Conservation (phyloP, 2,329 filamentous ascomycete genomes). For the Cercospora brassicicola region DNA sequence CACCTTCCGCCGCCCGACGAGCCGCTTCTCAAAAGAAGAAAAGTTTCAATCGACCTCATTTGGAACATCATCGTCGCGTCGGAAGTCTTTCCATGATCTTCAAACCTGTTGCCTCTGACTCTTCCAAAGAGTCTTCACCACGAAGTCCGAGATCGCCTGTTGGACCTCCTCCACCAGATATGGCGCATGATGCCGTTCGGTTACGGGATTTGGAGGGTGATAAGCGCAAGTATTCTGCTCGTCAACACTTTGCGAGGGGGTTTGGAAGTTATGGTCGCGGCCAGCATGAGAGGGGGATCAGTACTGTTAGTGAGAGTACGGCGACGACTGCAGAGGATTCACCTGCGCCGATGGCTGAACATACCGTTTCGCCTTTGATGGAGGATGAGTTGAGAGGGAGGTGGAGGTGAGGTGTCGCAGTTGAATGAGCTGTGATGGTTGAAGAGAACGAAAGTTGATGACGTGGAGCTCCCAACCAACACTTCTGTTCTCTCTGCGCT, state of each 20-base stretch:
- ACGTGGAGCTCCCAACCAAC: too few relatives aligned
- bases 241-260: neutral
- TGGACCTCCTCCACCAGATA: neutral
- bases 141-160: neutral
- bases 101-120: neutral
- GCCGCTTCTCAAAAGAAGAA: neutral
- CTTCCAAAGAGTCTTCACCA: neutral
- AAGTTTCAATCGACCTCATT: neutral
- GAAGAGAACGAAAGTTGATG: too few relatives aligned
- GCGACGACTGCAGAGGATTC: neutral
- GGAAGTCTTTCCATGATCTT: slow-evolving; percentile 2
- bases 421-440: too few relatives aligned
- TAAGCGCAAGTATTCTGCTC: neutral
- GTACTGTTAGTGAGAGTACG: neutral
- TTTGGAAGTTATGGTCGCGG: neutral
- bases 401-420: neutral
- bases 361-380: neutral
- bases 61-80: neutral
- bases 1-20: neutral
- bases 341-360: neutral
- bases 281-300: neutral
- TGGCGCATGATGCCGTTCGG: neutral
- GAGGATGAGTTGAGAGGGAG: neutral
- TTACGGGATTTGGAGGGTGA: neutral
- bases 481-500: too few relatives aligned